Evolutionary conservation across 257 asterid species (phyloP).

Genomic region (Ajuga chamaepitys): DNA sequence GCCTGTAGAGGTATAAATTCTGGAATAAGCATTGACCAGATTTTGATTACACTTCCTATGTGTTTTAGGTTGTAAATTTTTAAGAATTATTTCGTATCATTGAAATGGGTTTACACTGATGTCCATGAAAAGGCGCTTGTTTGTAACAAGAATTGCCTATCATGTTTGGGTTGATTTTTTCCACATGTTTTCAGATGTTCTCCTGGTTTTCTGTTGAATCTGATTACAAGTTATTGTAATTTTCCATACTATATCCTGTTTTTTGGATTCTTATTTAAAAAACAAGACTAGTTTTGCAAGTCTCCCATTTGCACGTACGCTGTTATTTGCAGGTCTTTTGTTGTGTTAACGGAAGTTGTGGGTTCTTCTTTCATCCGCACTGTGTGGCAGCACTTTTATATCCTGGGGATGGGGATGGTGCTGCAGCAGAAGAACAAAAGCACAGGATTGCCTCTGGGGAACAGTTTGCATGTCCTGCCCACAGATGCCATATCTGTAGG

Average conservation of each 20-base stretch:
- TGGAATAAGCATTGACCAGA: not conserved
- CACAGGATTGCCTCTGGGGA: slow-evolving; percentile 61
- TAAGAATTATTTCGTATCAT: not conserved
- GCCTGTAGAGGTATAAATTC: not conserved
- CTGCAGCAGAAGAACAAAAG: slow-evolving; percentile 40
- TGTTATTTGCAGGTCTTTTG: slow-evolving; percentile 63
- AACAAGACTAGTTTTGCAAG: not conserved
- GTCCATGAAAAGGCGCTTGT: not conserved
- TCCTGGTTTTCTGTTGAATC: not conserved
- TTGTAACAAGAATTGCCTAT: not conserved
- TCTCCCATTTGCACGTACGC: not conserved
- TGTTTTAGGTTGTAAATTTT: not conserved
- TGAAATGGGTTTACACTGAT: not conserved
- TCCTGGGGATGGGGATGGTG: slow-evolving; percentile 35
- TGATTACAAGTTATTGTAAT: not conserved
- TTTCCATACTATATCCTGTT: not conserved
- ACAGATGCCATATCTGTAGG: slow-evolving; percentile 57
- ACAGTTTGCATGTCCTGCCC: slow-evolving; percentile 73
- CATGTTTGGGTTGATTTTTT: not conserved
- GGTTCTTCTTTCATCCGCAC: slow-evolving; percentile 75
- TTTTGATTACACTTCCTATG: not conserved
- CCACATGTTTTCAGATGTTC: not conserved
- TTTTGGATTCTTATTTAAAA: not conserved
- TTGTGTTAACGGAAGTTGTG: slow-evolving; percentile 79
- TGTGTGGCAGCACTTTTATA: slow-evolving; percentile 66